phyloP scores from a whole-genome alignment of 108 stramenopile species.

The Phaeodactylum tricornutum region DNA sequence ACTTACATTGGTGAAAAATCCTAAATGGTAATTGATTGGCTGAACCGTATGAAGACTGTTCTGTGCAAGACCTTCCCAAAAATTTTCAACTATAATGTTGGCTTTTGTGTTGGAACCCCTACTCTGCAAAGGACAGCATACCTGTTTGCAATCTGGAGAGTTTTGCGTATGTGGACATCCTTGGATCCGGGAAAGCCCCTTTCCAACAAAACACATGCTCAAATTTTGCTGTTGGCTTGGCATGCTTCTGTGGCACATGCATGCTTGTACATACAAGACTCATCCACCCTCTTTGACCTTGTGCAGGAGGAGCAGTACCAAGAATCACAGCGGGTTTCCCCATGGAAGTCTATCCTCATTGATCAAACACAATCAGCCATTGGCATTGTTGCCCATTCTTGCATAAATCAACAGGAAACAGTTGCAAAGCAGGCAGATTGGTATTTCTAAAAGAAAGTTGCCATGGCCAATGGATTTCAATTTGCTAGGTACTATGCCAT shows the following conservation, averaged over 20 bases:
- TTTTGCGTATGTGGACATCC: no score
- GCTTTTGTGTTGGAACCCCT: neutral
- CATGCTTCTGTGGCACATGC: neutral
- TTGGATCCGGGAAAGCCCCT: no score
- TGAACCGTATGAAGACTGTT: neutral
- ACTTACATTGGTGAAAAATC: no score
- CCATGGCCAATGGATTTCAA: no score
- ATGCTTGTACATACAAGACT: neutral
- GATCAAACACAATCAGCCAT: neutral
- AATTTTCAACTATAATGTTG: neutral
- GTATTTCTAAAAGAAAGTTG: neutral
- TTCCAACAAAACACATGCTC: neutral
- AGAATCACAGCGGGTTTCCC: neutral
- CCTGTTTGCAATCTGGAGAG: neutral
- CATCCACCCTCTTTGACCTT: neutral
- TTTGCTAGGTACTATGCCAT: no score
- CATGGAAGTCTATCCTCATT: neutral
- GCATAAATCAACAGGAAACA: neutral
- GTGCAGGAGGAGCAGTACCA: neutral
- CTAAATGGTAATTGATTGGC: no score
- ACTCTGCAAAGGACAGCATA: neutral
- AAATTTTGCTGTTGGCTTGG: neutral
- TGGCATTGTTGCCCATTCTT: neutral
- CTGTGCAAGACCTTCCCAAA: neutral
- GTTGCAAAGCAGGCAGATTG: neutral